Base-by-base conservation (phyloP, 2,329 filamentous ascomycete genomes). In the Penicillium expansum region DNA sequence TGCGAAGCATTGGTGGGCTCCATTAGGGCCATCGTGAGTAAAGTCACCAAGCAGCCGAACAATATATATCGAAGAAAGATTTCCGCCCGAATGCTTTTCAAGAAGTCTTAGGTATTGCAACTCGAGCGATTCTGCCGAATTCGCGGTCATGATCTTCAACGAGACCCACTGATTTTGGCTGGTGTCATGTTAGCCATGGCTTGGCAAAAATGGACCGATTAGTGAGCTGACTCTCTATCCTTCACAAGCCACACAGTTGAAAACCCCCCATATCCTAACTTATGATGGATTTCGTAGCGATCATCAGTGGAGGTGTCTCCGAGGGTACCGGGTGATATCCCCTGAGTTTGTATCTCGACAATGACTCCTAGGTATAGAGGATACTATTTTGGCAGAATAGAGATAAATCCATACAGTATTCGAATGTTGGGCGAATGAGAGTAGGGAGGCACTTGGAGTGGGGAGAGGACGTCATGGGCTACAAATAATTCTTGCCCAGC, bases 211-310 rank as follows among this genome's bases (percentile, higher is more conserved):
- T 30, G 3, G 24, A 2, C 5, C 5, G 10, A 6, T 30, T 30
- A 2, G 10, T 13, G 4, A 43, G 1, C 62, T 60, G 29, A 72
- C 69, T 62, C 41, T 35, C 52, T 58, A 61, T 76, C 69, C 2
- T 64, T 62, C 44, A 74, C 77, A 37, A 80, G 72, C 79, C 76
- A 81, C 37, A 80, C 74, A 8, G 77, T 81, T 5, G 77, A 76
- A 60, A 66, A 79, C 1, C 72, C 72, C 22, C 79, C 77, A 32
- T 69, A 76, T 29, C 78, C 77, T 30, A 80, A 63, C 63, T 81
- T 81, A 52, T 78, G 72, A 49, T 76, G 62, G 41, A 79, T 65
- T 41, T 69, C 67, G 58, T 81, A 82, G 32, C 75, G 73, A 20
- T 68, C 73, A 53, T 71, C 45, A 18, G 76, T 60, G 56, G 80